These are phyloP conservation scores for Silybum marianum DNA, from an alignment of 129 eudicot genomes.

Conservation along the genomic window DNA sequence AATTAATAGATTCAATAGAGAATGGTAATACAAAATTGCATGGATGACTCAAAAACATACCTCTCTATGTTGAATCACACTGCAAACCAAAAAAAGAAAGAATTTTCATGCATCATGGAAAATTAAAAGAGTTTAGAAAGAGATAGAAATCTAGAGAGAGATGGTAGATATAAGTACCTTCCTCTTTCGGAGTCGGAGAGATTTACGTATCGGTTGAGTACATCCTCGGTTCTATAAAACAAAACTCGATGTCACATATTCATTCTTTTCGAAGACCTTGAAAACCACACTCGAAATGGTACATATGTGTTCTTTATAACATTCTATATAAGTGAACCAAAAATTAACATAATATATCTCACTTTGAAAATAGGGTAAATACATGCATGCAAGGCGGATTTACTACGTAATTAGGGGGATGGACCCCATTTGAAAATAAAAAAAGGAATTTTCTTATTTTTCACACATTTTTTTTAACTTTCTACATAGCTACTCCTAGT, in stretches of 20 bases:
- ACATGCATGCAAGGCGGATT: too few species aligned
- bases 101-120: slow-evolving; percentile 4
- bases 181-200: slow-evolving; percentile 77
- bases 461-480: too few species aligned
- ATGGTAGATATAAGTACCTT: slow-evolving; percentile 33
- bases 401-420: too few species aligned
- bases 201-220: slow-evolving; percentile 56
- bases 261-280: not conserved
- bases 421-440: too few species aligned
- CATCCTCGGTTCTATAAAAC: slow-evolving; percentile 62
- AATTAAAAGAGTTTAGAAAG: not conserved
- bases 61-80: slow-evolving; percentile 68
- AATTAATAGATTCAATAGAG: not conserved
- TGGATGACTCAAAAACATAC: slow-evolving; percentile 35
- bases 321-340: not conserved
- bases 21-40: not conserved
- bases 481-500: too few species aligned
- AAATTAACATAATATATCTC: not conserved
- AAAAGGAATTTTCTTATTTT: too few species aligned
- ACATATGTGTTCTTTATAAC: not conserved
- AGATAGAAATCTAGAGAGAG: not conserved
- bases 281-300: not conserved
- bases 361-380: too few species aligned
- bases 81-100: slow-evolving; percentile 41
- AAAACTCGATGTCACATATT: not conserved